Base-by-base conservation (phyloP, 1,139 yeast genomes). In the Suhomyces terraborum region DNA sequence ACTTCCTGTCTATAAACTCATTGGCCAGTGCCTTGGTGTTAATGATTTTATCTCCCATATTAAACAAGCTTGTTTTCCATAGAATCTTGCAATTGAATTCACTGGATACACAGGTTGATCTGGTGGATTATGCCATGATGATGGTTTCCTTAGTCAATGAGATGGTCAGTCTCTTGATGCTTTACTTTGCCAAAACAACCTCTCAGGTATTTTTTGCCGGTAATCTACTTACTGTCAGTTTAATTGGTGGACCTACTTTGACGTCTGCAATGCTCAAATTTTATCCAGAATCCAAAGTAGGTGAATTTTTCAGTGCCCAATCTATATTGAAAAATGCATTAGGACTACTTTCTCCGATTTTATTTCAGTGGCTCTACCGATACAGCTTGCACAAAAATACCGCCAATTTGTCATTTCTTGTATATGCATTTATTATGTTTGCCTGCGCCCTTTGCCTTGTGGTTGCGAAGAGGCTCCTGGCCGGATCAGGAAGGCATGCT, bases 1-100 rank as follows among this genome's bases (percentile, higher is more conserved):
- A 74, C 43, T 73, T 79, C 41, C 61, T 86, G 43, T 79, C 93
- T 0, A 45, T 75, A 1, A 52, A 74, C 2, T 84, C 88, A 32
- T 48, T 77, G 2, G 60, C 77, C 3, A 56, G 66, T 40, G 74
- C 73, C 1, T 35, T 63, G 5, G 60, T 60, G 3, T 55, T 71
- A 43, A 60, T 69, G 25, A 45, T 67, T 2, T 21, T 69, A 6
- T 56, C 70, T 2, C 76, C 77, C 1, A 26, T 68, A 1, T 42
- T 68, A n/a, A 58, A 56, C 38, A 62, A 60, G 36, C 44, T 47
- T 14, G 26, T 70, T 4, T 52, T 70, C 26, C 61, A 57, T 27
- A 53, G 56, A 20, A 22, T 38, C 4, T 46, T 64, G 14, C 53
- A 55, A 7, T 62, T 77, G 36, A 62, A 62, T 20, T 51, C 62